phyloP scores from a whole-genome alignment of 2,329 filamentous ascomycete genomes.

The Colletotrichum navitas region DNA sequence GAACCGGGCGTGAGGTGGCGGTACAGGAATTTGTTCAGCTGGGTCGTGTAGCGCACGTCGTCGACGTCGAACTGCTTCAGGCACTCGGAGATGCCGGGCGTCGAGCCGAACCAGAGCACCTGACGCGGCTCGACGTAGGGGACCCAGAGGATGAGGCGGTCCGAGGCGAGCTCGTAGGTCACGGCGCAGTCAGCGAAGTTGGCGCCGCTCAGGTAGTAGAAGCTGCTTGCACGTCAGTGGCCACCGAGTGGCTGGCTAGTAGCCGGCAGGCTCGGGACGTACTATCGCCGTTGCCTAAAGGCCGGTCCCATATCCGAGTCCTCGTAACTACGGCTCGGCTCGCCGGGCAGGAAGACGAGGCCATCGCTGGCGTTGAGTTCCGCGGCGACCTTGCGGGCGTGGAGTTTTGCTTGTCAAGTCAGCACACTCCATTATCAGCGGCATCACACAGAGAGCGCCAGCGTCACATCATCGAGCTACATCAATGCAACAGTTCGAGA shows the following conservation, averaged over 20 bases:
- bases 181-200: conserved; percentile 67
- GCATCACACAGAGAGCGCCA: neutral
- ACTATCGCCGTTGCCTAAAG: conserved; percentile 72
- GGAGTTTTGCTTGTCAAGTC: conserved; percentile 61
- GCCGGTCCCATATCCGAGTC: conserved; percentile 69
- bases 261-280: conserved; percentile 46
- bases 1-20: conserved; percentile 50
- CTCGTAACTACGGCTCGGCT: conserved; percentile 64
- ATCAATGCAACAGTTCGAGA: neutral
- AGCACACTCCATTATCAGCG: conserved; percentile 9
- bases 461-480: neutral
- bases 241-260: conserved; percentile 3
- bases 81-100: conserved; percentile 72
- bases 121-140: conserved; percentile 73
- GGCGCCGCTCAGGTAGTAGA: conserved; percentile 69
- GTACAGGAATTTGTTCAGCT: conserved; percentile 63
- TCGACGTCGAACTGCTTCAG: conserved; percentile 76
- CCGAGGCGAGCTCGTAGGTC: conserved; percentile 69
- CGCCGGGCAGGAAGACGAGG: conserved; percentile 68
- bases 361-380: conserved; percentile 63
- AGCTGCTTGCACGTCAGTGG: conserved; percentile 54
- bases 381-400: conserved; percentile 68
- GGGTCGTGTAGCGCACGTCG: conserved; percentile 70
- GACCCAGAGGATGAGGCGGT: conserved; percentile 79
- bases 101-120: conserved; percentile 74